Conservation (phyloP, 2,329 filamentous ascomycete species). For the Ascochyta rabiei region DNA sequence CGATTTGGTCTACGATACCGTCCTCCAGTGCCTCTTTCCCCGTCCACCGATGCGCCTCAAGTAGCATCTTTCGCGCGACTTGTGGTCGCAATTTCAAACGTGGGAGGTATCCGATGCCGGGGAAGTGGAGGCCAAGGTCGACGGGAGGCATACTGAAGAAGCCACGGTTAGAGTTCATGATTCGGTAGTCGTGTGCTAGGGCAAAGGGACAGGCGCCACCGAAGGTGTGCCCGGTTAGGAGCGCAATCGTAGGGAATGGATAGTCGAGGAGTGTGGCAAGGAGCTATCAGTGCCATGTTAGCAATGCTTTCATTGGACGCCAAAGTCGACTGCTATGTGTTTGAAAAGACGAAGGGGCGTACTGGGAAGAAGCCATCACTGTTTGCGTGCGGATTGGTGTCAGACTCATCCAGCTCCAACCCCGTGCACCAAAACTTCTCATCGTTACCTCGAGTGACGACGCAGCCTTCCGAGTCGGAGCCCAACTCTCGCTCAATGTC, state of each 20-base stretch:
- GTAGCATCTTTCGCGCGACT: conserved; percentile 61
- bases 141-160: conserved; percentile 56
- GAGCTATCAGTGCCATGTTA: conserved; percentile 42
- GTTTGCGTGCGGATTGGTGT: conserved; percentile 61
- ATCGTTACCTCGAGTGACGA: conserved; percentile 60
- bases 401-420: conserved; percentile 55
- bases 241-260: conserved; percentile 56
- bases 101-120: conserved; percentile 60
- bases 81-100: conserved; percentile 59
- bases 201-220: conserved; percentile 57
- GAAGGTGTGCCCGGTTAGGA: conserved; percentile 58
- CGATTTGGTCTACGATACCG: conserved; percentile 61
- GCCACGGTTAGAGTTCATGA: conserved; percentile 45
- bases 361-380: conserved; percentile 62
- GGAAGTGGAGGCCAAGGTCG: conserved; percentile 61
- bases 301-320: not conserved
- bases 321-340: not conserved
- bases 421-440: conserved; percentile 60
- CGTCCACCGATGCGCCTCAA: conserved; percentile 63
- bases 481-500: conserved; percentile 56
- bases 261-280: conserved; percentile 57
- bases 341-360: not conserved
- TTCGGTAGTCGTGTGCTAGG: conserved; percentile 56
- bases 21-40: conserved; percentile 58
- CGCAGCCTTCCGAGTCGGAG: conserved; percentile 56